Conservation (phyloP, 257 asterid species). For the Capsicum baccatum region DNA sequence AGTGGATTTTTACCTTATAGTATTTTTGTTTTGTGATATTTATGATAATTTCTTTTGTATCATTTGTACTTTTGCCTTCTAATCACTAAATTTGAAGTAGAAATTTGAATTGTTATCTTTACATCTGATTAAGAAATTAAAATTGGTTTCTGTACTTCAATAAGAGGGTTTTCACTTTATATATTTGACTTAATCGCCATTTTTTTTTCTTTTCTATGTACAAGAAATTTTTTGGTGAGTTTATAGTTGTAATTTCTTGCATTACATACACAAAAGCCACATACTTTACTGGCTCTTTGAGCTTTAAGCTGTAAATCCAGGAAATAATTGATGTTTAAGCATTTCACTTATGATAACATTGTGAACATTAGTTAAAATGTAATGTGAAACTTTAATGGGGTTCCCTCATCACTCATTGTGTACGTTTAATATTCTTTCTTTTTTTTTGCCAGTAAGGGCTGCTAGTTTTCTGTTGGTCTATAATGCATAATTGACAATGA, state of each 20-base stretch:
- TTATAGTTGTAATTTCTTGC: background rate
- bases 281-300: background rate
- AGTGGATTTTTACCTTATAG: background rate
- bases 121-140: conserved; percentile 21
- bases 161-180: background rate
- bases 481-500: background rate
- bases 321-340: background rate
- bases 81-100: background rate
- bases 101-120: background rate
- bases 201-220: background rate
- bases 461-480: background rate
- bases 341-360: background rate
- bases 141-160: background rate
- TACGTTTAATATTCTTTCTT: background rate
- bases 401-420: background rate
- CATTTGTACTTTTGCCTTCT: background rate
- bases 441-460: background rate
- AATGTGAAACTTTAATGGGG: conserved; percentile 15
- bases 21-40: background rate
- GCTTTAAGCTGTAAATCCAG: background rate
- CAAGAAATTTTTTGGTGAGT: background rate
- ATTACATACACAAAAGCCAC: background rate
- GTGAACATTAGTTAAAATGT: background rate
- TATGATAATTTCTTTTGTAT: background rate
- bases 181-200: background rate